Evolutionary conservation across 2,329 filamentous ascomycete species (phyloP).

Genomic region (Coniella vitis): DNA sequence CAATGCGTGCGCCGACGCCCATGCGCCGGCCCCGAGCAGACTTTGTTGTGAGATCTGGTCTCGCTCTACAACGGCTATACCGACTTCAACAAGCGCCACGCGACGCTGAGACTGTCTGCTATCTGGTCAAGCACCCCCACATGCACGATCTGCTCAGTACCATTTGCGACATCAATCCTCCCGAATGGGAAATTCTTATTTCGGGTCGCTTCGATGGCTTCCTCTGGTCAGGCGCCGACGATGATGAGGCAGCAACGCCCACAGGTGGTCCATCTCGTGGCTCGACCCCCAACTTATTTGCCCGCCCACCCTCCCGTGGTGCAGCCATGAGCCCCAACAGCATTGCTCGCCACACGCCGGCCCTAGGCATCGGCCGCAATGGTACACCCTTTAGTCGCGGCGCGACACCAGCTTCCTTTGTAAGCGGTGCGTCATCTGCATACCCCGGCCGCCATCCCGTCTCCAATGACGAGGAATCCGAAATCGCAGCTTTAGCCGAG

Average conservation of each 20-base stretch:
- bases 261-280: constrained; percentile 39
- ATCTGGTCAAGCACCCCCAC: constrained; percentile 72
- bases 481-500: constrained; percentile 83
- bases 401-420: constrained; percentile 40
- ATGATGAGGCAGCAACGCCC: constrained; percentile 32
- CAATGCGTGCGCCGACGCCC: constrained; percentile 62
- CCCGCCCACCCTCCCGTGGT: constrained; percentile 32
- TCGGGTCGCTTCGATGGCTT: constrained; percentile 95
- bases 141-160: constrained; percentile 85
- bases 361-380: constrained; percentile 32
- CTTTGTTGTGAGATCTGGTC: constrained; percentile 66
- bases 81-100: constrained; percentile 65
- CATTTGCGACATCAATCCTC: constrained; percentile 76
- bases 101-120: constrained; percentile 80
- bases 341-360: constrained; percentile 30
- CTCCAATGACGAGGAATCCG: constrained; percentile 87
- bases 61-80: constrained; percentile 80
- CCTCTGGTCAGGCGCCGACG: constrained; percentile 79
- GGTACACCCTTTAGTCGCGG: constrained; percentile 45
- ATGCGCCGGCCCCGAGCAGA: constrained; percentile 59
- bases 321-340: constrained; percentile 33
- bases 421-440: constrained; percentile 40
- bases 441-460: constrained; percentile 52
- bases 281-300: constrained; percentile 46
- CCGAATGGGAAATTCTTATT: constrained; percentile 94